Base-by-base conservation (phyloP, 768 basidiomycete genomes). In the Russula abietina region DNA sequence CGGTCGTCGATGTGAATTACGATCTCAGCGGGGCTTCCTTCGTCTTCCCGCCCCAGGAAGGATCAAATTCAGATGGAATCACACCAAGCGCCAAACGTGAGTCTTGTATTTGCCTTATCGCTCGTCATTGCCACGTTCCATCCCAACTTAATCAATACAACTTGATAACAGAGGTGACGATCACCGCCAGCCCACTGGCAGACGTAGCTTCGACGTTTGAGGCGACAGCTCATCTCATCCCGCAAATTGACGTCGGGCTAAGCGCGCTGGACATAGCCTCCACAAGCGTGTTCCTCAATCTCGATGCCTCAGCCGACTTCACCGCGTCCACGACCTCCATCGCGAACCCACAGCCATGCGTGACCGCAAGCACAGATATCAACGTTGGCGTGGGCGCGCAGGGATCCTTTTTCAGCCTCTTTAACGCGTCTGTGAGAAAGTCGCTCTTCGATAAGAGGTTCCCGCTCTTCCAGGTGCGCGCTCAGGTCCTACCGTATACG, bases 151-250 rank as follows among this genome's bases (percentile, higher is more conserved):
- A 30, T 30, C 30, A 6, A 30, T 4, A 3, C 5, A 7, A 30
- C 30, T 30, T 30, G 30, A 30, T 30, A 3, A 4, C 5, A 30
- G 30, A 30, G 30, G 5, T 30, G 1, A 30, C 5, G 3, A 4
- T 39, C 36, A 26, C 22, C 36, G 24, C 33, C 22, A 54, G 12
- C 36, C 36, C 36, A 22, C 2, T 30, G 28, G 5, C 28, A 30
- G 16, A 30, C 6, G 1, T 38, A 3, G 53, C 22, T 5, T 10
- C 22, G 36, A 24, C 2, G 80, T 78, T 55, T 17, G 14, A 74
- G 69, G 61, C 83, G 28, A 70, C 73, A 30, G 81, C 77, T 3
- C 81, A 84, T 67, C 69, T 84, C 41, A 82, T 80, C 59, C 83
- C 82, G 0, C 72, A 61, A 43, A 72, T 58, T 60, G 61, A 5